Conservation (phyloP, 805 yeast species). For the Candida sanyiensis region DNA sequence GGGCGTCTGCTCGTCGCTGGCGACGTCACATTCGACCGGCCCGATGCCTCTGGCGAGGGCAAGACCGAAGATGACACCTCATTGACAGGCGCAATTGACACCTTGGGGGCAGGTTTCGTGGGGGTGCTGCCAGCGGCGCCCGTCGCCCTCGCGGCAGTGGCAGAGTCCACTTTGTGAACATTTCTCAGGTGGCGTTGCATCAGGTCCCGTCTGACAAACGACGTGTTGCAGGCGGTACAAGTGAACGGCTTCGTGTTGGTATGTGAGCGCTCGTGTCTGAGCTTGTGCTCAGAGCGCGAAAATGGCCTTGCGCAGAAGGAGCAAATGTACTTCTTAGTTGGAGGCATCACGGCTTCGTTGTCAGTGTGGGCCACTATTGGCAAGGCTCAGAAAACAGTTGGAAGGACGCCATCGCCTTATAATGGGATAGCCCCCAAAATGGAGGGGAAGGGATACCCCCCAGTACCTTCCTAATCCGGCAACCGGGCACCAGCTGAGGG, state of each 20-base stretch:
- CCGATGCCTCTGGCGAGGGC: not conserved
- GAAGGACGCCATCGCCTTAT: conserved; percentile 1
- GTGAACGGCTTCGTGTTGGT: conserved; percentile 17
- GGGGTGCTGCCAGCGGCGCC: not conserved
- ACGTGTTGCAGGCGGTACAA: conserved; percentile 11
- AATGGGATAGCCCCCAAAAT: too few species aligned
- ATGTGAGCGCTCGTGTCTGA: conserved; percentile 17
- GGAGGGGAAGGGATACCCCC: conserved; percentile 4
- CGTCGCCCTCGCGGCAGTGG: not conserved
- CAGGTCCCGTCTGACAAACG: conserved; percentile 17
- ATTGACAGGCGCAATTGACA: not conserved
- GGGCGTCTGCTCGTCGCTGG: conserved; percentile 3
- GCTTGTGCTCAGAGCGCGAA: conserved; percentile 15
- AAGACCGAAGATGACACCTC: not conserved
- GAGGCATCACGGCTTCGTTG: not conserved
- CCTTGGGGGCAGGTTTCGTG: not conserved
- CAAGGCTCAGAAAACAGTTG: not conserved
- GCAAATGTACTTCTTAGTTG: conserved; percentile 15
- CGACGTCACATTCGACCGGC: not conserved
- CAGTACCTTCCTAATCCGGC: conserved; percentile 2
- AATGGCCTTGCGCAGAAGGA: conserved; percentile 16
- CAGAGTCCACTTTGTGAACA: conserved; percentile 11
- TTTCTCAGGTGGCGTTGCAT: conserved; percentile 15
- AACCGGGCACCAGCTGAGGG: conserved; percentile 5
- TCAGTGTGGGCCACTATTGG: too few species aligned